A percentile compares a stretch with the other conserved stretches of the same genome.
Evolutionary conservation across 2,329 filamentous ascomycete genomes (phyloP).

Genomic region (Pseudogymnoascus sp.): DNA sequence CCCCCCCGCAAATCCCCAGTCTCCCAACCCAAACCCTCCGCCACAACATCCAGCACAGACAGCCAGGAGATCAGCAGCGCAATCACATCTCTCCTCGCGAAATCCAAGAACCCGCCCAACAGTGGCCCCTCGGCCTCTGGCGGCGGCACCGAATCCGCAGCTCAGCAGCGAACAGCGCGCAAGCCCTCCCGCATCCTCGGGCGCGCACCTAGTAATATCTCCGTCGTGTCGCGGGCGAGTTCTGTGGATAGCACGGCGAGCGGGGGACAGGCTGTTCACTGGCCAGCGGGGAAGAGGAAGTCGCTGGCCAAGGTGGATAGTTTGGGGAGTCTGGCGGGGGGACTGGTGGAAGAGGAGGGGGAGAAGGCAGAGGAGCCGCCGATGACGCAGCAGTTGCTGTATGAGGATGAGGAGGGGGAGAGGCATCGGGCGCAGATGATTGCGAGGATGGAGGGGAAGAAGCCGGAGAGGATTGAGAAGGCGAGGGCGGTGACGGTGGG

Average conservation of each 20-base stretch:
- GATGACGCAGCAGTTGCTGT: conserved; percentile 24
- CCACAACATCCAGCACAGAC: conserved; percentile 3
- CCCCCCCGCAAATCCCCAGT: conserved; percentile 13
- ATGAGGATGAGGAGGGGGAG: conserved; percentile 25
- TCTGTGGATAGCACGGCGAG: conserved; percentile 33
- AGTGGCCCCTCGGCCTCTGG: background rate
- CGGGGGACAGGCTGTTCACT: conserved; percentile 21
- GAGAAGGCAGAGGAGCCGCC: conserved; percentile 19
- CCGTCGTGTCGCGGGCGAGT: conserved; percentile 30
- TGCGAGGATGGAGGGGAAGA: conserved; percentile 26
- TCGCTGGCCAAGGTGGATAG: conserved; percentile 19
- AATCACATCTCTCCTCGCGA: conserved; percentile 25
- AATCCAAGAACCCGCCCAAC: conserved; percentile 19
- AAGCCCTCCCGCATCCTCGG: conserved; percentile 37
- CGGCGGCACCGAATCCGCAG: conserved; percentile 11
- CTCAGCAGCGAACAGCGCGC: background rate
- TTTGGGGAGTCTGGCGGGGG: conserved; percentile 15
- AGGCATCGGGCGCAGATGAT: conserved; percentile 22
- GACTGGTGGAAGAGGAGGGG: conserved; percentile 4
- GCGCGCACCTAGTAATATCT: conserved; percentile 49
- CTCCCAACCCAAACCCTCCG: conserved; percentile 1
- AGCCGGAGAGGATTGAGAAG: conserved; percentile 13
- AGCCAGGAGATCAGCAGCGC: conserved; percentile 11
- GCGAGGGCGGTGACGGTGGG: conserved; percentile 19
- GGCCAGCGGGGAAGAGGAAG: conserved; percentile 15